Conservation (phyloP, 1,139 yeast species). For the Nakaseomyces bracarensis region DNA sequence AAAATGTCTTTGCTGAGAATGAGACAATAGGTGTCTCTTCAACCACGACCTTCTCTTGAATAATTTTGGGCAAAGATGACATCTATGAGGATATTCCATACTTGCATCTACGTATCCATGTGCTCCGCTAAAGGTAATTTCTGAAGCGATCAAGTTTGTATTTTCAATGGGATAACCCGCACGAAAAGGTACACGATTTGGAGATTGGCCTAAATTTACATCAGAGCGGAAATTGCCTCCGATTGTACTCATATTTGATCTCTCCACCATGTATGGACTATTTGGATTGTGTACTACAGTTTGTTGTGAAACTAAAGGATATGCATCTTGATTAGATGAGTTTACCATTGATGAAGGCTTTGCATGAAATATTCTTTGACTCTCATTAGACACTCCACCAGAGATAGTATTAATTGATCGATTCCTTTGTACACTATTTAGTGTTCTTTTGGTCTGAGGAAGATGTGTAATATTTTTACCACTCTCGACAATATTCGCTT, state of each 20-base stretch:
- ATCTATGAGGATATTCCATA: constrained; percentile 40
- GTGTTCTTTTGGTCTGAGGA: background rate
- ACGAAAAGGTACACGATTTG: background rate
- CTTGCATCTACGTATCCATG: constrained; percentile 2
- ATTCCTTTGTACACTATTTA: background rate
- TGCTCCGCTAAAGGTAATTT: background rate
- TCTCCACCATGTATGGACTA: background rate
- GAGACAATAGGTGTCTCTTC: constrained; percentile 80
- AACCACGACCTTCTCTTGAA: constrained; percentile 92
- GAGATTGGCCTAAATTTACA: background rate
- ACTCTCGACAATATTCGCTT: background rate
- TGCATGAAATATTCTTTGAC: background rate
- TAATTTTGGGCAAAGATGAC: constrained; percentile 66
- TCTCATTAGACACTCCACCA: background rate
- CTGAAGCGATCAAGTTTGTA: background rate
- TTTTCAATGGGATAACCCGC: background rate
- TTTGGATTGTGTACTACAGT: background rate
- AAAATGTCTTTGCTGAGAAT: constrained; percentile 80
- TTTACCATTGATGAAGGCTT: background rate
- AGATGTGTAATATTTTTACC: background rate
- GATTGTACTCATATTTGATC: background rate
- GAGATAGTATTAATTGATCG: background rate
- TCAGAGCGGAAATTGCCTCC: background rate
- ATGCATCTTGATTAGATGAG: background rate
- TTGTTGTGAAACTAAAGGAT: background rate